Percentiles rank a stretch among this genome's conserved stretches.
Evolutionary conservation across 257 asterid genomes (phyloP).

Genomic region (Solanum corneliomulleri): DNA sequence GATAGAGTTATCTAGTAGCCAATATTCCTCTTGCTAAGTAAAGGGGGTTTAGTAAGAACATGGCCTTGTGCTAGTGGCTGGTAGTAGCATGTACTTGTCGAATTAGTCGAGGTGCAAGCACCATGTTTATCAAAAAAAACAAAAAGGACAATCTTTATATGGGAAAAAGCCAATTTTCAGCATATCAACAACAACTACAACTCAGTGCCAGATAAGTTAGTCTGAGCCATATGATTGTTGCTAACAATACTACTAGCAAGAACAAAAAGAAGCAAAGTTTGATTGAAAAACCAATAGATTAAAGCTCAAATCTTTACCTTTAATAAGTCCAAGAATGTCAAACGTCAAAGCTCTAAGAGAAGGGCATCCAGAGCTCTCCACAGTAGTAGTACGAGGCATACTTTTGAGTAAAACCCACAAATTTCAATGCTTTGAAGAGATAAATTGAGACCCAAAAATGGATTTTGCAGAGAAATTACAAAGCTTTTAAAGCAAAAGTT

Average conservation of each 20-base stretch:
- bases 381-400: constrained; percentile 80
- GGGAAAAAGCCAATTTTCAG: background rate
- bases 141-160: background rate
- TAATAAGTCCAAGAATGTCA: constrained; percentile 78
- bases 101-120: background rate
- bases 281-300: background rate
- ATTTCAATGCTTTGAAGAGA: background rate
- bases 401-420: background rate
- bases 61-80: background rate
- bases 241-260: background rate
- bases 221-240: background rate
- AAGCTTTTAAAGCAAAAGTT: background rate
- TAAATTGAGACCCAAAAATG: background rate
- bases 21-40: background rate
- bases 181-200: background rate
- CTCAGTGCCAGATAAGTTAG: background rate
- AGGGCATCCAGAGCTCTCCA: constrained; percentile 76
- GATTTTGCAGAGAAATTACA: background rate
- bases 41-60: background rate
- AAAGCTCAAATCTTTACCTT: constrained; percentile 29
- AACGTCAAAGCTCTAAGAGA: constrained; percentile 68
- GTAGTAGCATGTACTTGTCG: background rate
- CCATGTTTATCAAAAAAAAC: background rate
- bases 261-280: background rate
- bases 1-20: background rate